Conservation (phyloP, 257 asterid genomes). For the Solanum acaule region DNA sequence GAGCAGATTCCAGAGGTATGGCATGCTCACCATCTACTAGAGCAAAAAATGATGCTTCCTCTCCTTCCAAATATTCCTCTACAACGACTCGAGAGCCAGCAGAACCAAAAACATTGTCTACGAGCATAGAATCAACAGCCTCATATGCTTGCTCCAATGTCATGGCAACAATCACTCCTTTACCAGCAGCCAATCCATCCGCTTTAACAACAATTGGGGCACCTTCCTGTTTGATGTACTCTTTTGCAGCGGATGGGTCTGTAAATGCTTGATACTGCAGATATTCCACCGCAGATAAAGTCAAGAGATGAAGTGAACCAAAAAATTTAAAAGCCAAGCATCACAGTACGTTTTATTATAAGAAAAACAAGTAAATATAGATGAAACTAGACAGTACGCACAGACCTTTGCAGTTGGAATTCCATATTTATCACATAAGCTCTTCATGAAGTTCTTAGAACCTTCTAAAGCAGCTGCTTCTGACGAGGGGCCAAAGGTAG, state of each 20-base stretch:
- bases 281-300: not conserved
- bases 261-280: constrained; percentile 76
- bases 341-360: not conserved
- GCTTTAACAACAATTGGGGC: constrained; percentile 87
- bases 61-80: constrained; percentile 91
- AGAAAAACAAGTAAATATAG: not conserved
- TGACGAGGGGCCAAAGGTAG: constrained; percentile 86
- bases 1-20: constrained; percentile 86
- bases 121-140: constrained; percentile 93
- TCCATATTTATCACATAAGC: constrained; percentile 72
- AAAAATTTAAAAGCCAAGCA: not conserved
- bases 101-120: constrained; percentile 60
- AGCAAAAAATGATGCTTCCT: constrained; percentile 92
- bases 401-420: constrained; percentile 92
- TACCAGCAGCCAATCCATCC: constrained; percentile 94
- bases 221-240: constrained; percentile 64
- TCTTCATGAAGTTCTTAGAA: constrained; percentile 88
- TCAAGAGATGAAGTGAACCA: not conserved
- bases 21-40: constrained; percentile 93
- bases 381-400: not conserved
- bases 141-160: constrained; percentile 68
- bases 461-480: constrained; percentile 98
- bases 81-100: constrained; percentile 70
- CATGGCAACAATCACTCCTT: constrained; percentile 88
- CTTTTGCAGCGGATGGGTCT: constrained; percentile 62